Percentiles rank a stretch among this genome's conserved stretches.
Conservation (phyloP, 768 basidiomycete species). For the Gelatoporia subvermispora region DNA sequence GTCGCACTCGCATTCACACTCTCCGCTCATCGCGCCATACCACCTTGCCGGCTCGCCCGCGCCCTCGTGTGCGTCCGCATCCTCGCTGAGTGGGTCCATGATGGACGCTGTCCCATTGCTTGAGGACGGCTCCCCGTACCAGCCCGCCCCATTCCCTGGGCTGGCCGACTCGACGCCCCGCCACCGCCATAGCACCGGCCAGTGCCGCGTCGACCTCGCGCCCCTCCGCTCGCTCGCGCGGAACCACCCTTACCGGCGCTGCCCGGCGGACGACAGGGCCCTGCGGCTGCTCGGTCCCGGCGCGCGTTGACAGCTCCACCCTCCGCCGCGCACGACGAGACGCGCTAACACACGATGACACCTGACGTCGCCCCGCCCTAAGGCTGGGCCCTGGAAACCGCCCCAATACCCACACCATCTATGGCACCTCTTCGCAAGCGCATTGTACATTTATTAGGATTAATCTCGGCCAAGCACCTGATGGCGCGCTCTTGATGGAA, state of each 20-base stretch:
- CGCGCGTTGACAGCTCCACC: slow-evolving; percentile 8
- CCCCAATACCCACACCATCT: too few species aligned
- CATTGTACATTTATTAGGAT: too few species aligned
- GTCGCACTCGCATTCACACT: slow-evolving; percentile 3
- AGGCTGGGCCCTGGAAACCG: too few species aligned
- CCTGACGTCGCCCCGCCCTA: too few species aligned
- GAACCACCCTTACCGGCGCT: slow-evolving; percentile 51
- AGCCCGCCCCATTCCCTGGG: slow-evolving; percentile 10
- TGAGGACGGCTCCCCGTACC: slow-evolving; percentile 16
- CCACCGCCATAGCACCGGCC: slow-evolving; percentile 5
- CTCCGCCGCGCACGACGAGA: too few species aligned
- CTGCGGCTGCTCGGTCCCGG: slow-evolving; percentile 41
- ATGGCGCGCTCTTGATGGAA: too few species aligned
- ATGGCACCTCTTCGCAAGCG: too few species aligned
- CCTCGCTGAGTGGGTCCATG: slow-evolving; percentile 11
- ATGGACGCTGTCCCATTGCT: slow-evolving; percentile 9
- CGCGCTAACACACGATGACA: too few species aligned
- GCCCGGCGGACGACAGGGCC: slow-evolving; percentile 58
- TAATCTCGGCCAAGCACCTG: too few species aligned
- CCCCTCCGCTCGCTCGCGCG: slow-evolving; percentile 54
- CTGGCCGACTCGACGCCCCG: background rate
- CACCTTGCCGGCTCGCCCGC: slow-evolving; percentile 7
- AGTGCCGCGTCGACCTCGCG: slow-evolving; percentile 40
- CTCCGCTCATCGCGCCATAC: background rate
- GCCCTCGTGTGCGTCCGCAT: slow-evolving; percentile 12